These are phyloP conservation scores for Colletotrichum echinochloae DNA, from an alignment of 2,329 filamentous ascomycete species.

Conservation along the genomic window DNA sequence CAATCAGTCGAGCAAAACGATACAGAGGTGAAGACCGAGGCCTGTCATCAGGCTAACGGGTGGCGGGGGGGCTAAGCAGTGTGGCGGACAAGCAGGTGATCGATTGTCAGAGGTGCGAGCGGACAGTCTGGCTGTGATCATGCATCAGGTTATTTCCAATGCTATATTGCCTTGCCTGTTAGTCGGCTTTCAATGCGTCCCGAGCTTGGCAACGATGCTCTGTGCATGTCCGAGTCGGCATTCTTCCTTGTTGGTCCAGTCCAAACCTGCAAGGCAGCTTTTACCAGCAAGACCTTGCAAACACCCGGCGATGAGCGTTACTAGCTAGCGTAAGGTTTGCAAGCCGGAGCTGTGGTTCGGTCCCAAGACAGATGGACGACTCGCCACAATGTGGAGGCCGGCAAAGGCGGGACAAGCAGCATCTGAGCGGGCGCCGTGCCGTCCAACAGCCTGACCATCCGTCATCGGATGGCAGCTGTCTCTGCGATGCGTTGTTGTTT, in stretches of 20 bases:
- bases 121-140: slow-evolving; percentile 12
- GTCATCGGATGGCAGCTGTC: slow-evolving; percentile 11
- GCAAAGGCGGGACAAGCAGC: slow-evolving; percentile 23
- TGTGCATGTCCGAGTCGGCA: background rate
- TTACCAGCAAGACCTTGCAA: slow-evolving; percentile 18
- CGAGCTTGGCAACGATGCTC: background rate
- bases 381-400: slow-evolving; percentile 35
- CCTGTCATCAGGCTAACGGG: background rate
- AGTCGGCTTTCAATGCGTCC: background rate
- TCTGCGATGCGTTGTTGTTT: slow-evolving; percentile 11
- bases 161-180: background rate
- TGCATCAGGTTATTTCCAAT: slow-evolving; percentile 2
- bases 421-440: slow-evolving; percentile 18
- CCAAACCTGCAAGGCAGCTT: background rate
- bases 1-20: slow-evolving; percentile 21
- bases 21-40: background rate
- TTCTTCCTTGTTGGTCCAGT: background rate
- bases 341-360: slow-evolving; percentile 4
- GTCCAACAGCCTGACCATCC: background rate
- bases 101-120: slow-evolving; percentile 5
- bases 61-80: slow-evolving; percentile 5
- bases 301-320: background rate
- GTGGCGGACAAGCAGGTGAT: background rate
- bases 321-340: slow-evolving; percentile 22
- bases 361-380: slow-evolving; percentile 8